Evolutionary conservation across 2,329 filamentous ascomycete genomes (phyloP), one percentile per base, ranked within the genome.

Genomic region (Colletotrichum tabaci): DNA sequence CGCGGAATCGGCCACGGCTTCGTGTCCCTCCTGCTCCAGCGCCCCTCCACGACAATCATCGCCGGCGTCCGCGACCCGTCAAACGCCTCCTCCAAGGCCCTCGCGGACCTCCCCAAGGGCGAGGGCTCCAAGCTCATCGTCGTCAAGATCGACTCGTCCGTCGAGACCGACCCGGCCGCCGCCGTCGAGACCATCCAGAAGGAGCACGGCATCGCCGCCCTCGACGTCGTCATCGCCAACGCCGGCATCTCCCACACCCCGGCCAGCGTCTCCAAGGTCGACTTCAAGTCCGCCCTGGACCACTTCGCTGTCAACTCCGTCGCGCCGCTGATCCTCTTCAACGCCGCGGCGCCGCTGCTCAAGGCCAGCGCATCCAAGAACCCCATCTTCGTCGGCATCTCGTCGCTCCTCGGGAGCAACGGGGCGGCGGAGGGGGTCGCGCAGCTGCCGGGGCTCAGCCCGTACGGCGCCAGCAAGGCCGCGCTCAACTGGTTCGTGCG

Each of bases 141-240:
- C 13, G 77, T 86, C 35, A 81, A 84, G 71, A 77, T 86, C 70
- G 85, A 88, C 56, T 77, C 79, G 0, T 74, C 73, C 3, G 78
- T 79, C 4, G 76, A 80, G 9, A 72, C 76, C 1, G 82, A 84
- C 65, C 75, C 83, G 1, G 75, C 73, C 16, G 74, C 74, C 16
- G 82, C 82, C 10, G 75, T 82, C 2, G 55, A 77, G 18, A 72
- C 77, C 3, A 76, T 85, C 0, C 73, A 77, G 1, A 38, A 63
- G 2, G 58, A 74, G 7, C 73, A 80, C 23, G 78, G 77, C 8
- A 83, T 89, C 66, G 73, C 75, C 8, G 75, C 80, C 42, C 77
- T 90, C 5, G 87, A 90, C 74, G 76, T 87, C 12, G 83, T 89
- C 5, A 84, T 90, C 65, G 84, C 87, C 64, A 90, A 89, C 75